Evolutionary conservation across 805 yeast species (phyloP), one percentile per base, ranked within the genome.

Genomic region (Torulaspora delbrueckii): DNA sequence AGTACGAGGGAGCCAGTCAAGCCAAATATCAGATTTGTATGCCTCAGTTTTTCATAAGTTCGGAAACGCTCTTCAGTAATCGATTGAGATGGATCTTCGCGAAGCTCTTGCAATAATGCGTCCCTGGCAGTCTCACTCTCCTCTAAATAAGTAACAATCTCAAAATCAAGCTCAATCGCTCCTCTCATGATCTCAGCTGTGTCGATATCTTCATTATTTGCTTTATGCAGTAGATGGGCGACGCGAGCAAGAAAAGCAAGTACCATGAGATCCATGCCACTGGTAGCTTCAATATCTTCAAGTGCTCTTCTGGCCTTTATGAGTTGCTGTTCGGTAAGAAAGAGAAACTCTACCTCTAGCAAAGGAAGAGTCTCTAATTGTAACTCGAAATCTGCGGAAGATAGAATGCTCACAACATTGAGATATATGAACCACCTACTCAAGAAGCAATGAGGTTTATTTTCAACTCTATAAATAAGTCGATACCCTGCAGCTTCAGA

Each of bases 371-470:
- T 30, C 6, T 28, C 41, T 27, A 36, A 18, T 16, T 40, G 35
- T 42, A 47, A 38, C 12, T 43, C 46, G 28, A 48, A 25, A 2
- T 52, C 63, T 2, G 84, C 74, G 0, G 86, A 74, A 1, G 86
- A 77, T 19, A 84, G 65, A 0, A 79, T 74, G 0, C 86, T 83
- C 16, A 84, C 69, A 2, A 82, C 76, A 55, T 82, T 88, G 27
- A 81, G 65, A 56, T 81, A 84, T 0, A 79, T 81, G 58, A 79
- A 83, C 86, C 88, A 82, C 42, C 89, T 65, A 51, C 76, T 68
- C 37, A 84, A 66, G 53, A 84, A 84, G 50, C 68, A 78, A 0
- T 78, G 63, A 3, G 61, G 37, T 31, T 56, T 56, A 2, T 49
- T 39, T 23, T 58, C 60, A 13, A 25, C 24, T 13, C 34, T 25